A percentile compares a stretch with the other conserved stretches of the same genome.
Conservation (phyloP, 78 protist genomes). For the Tieghemostelium lacteum region DNA sequence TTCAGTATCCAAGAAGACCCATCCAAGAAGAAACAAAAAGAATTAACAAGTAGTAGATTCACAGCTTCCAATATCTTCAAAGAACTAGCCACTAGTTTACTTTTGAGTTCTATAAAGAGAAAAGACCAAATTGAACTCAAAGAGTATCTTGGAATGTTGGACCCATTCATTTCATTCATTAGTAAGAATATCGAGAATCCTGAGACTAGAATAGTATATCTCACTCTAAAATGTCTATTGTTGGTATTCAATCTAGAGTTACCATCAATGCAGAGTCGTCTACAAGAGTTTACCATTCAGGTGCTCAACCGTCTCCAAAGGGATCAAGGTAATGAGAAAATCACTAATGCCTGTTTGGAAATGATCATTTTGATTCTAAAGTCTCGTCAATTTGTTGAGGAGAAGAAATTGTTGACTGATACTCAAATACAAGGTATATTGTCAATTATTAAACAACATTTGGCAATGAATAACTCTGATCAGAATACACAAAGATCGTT, state of each 20-base stretch:
- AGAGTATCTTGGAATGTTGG: slow-evolving; percentile 29
- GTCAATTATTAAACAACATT: slow-evolving; percentile 18
- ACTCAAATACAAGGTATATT: slow-evolving; percentile 29
- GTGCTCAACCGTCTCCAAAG: slow-evolving; percentile 23
- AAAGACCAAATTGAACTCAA: background rate
- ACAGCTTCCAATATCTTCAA: background rate
- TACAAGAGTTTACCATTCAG: background rate
- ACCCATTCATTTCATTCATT: slow-evolving; percentile 43
- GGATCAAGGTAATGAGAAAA: slow-evolving; percentile 32
- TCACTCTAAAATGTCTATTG: slow-evolving; percentile 46
- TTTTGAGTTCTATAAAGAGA: slow-evolving; percentile 1
- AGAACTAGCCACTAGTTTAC: slow-evolving; percentile 19
- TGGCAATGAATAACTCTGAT: background rate
- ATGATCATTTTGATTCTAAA: background rate
- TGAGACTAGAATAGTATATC: slow-evolving; percentile 31
- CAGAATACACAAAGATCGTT: slow-evolving; percentile 1
- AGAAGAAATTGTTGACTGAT: slow-evolving; percentile 13
- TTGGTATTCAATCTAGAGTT: background rate
- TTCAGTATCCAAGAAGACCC: slow-evolving; percentile 58
- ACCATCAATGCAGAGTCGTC: background rate
- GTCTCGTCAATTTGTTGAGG: background rate
- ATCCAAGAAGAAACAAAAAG: background rate
- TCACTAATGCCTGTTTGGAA: slow-evolving; percentile 17
- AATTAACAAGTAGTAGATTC: background rate
- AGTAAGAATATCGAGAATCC: slow-evolving; percentile 19